Conservation (phyloP, 768 basidiomycete species). For the Collybia mongolica region DNA sequence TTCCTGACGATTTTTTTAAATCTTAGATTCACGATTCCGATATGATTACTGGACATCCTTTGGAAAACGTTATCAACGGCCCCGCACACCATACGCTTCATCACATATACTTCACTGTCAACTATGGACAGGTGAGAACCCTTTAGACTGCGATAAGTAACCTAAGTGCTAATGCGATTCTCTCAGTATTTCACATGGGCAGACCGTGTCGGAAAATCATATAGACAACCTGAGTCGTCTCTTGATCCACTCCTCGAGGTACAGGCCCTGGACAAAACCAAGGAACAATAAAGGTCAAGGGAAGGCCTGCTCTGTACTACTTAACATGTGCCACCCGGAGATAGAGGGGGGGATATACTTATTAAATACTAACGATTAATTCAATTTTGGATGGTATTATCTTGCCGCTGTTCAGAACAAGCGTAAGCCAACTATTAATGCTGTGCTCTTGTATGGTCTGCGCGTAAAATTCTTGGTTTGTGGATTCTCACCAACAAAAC, state of each 20-base stretch:
- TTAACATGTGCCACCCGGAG: conserved; percentile 4
- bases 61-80: conserved; percentile 94
- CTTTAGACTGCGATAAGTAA: background rate
- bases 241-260: conserved; percentile 87
- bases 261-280: conserved; percentile 22
- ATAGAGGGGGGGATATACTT: conserved; percentile 11
- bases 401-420: background rate
- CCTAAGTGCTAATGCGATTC: conserved; percentile 13
- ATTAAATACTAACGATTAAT: conserved; percentile 8
- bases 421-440: too few relatives aligned
- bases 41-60: conserved; percentile 90
- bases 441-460: too few relatives aligned
- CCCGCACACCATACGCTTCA: conserved; percentile 98
- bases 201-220: conserved; percentile 80
- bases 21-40: conserved; percentile 97
- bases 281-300: conserved; percentile 17
- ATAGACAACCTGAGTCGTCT: conserved; percentile 80
- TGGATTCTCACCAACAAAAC: too few relatives aligned
- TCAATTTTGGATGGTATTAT: background rate
- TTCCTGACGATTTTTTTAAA: conserved; percentile 1
- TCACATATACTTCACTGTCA: conserved; percentile 95
- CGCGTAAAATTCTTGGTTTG: too few relatives aligned
- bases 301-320: background rate
- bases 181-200: conserved; percentile 96
- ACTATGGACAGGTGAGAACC: conserved; percentile 80